These are phyloP conservation scores for Sextonia rubra DNA, from an alignment of 164 flowering plant species.

Conservation along the genomic window DNA sequence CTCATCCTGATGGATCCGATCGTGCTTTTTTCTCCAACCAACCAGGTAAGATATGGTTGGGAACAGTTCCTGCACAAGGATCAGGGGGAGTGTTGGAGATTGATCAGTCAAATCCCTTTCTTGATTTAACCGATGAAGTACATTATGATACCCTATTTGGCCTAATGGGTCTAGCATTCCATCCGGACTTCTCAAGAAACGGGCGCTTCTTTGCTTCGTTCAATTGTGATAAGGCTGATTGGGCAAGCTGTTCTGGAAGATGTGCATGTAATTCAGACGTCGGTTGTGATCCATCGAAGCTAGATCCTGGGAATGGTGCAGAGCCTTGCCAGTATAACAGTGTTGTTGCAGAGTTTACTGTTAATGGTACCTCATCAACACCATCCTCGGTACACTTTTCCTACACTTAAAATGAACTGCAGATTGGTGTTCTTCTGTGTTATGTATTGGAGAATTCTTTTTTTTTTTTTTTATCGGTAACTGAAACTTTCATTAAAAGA, in stretches of 20 bases:
- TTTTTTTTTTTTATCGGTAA: no score
- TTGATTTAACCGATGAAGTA: constrained; percentile 75
- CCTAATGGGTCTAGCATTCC: constrained; percentile 81
- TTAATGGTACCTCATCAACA: constrained; percentile 45
- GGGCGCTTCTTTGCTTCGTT: constrained; percentile 85
- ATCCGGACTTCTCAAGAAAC: constrained; percentile 69
- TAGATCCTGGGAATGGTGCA: constrained; percentile 47
- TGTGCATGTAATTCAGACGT: constrained; percentile 87
- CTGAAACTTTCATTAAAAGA: no score
- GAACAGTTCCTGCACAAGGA: constrained; percentile 62
- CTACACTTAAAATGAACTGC: not conserved
- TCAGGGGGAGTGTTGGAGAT: constrained; percentile 53
- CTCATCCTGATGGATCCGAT: constrained; percentile 86
- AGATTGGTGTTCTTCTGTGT: not conserved
- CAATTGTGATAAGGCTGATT: constrained; percentile 65
- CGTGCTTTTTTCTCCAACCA: constrained; percentile 74
- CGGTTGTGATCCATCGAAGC: constrained; percentile 78
- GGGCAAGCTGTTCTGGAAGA: constrained; percentile 70
- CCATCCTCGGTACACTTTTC: constrained; percentile 48
- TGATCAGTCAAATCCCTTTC: constrained; percentile 60
- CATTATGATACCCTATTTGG: constrained; percentile 69
- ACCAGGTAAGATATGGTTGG: constrained; percentile 72
- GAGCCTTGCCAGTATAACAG: constrained; percentile 74
- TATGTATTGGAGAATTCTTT: not conserved
- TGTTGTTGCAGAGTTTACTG: constrained; percentile 71